Percentiles rank a stretch among this genome's conserved stretches.
These are phyloP conservation scores for Tremellales sp. DNA, from an alignment of 1,284 basidiomycete genomes.

Conservation along the genomic window DNA sequence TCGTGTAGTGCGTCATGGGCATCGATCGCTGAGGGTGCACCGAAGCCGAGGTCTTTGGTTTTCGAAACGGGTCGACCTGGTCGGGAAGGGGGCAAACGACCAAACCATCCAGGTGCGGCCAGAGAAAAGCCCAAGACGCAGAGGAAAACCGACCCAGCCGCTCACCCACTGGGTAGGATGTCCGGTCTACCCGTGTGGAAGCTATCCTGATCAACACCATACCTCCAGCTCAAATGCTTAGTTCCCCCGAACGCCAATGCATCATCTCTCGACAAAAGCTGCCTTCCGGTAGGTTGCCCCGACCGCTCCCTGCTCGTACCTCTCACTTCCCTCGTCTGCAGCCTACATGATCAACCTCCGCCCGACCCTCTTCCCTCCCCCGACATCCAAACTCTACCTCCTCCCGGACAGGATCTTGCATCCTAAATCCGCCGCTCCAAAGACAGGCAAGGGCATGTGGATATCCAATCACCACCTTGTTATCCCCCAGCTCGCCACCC, in stretches of 20 bases:
- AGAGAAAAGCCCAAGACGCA: constrained; percentile 1
- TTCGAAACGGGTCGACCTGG: not conserved
- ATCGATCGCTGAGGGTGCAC: no score
- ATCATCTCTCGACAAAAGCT: constrained; percentile 2
- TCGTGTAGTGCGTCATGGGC: no score
- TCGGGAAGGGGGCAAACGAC: not conserved
- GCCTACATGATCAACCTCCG: constrained; percentile 20
- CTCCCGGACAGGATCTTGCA: constrained; percentile 16
- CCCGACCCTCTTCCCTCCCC: not conserved
- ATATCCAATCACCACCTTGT: constrained; percentile 9
- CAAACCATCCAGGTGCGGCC: not conserved
- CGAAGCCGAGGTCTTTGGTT: no score
- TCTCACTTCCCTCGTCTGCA: not conserved
- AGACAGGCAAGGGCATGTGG: constrained; percentile 14
- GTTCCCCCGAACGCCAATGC: constrained; percentile 12
- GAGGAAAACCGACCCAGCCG: constrained; percentile 1
- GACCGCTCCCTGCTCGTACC: not conserved
- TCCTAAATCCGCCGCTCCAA: constrained; percentile 1
- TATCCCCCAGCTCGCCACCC: not conserved
- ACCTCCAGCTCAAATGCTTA: constrained; percentile 10
- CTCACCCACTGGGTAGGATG: constrained; percentile 2
- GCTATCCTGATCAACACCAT: not conserved
- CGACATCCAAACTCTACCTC: not conserved
- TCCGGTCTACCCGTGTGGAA: not conserved
- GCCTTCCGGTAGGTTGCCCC: constrained; percentile 8